Evolutionary conservation across 345 rosid species (phyloP), one percentile per base, ranked within the genome.

Genomic region (Capsella bursapastoris): DNA sequence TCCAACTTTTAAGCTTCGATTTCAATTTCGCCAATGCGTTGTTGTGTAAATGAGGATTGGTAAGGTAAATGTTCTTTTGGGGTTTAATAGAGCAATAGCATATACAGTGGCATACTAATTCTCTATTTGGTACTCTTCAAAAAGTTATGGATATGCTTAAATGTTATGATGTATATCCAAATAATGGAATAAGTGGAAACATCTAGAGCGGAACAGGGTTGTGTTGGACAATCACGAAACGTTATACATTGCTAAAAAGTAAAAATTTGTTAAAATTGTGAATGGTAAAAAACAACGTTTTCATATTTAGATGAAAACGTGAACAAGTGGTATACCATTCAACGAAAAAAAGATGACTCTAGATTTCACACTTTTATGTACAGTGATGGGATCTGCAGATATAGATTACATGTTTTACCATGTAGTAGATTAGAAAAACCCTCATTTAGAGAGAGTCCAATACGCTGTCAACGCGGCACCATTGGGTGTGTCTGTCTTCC

Each of bases 231-330:
- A 22, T 22, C 25, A 22, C 25, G 25, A 22, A 22, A 22, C 0
- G 25, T 22, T 22, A 22, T 22, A 22, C 1, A 12, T 45, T n/a
- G n/a, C 8, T n/a, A 6, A 3, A 65, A 51, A 13, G 41, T 40
- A 2, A 60, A 61, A 27, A 55, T 38, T 14, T 43, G 34, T 52
- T 40, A 6, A 13, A 13, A 29, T 15, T 22, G 15, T 43, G 71
- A 64, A 73, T 65, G 58, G 58, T 73, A 63, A 73, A 59, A 29
- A 49, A 13, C 48, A 73, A 65, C 38, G 40, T 45, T 64, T 63
- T 61, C 15, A n/a, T 5, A 6, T 1, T 1, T 6, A 4, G 8
- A 2, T 15, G 48, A 44, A 64, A 56, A 73, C 49, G 58, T 27
- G 13, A 65, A 74, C 58, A 57, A 34, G 8, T 40, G 28, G 2